Percentiles rank a stretch among this genome's conserved stretches.
Evolutionary conservation across 2,329 filamentous ascomycete genomes (phyloP).

Genomic region (Chaetomium sp.): DNA sequence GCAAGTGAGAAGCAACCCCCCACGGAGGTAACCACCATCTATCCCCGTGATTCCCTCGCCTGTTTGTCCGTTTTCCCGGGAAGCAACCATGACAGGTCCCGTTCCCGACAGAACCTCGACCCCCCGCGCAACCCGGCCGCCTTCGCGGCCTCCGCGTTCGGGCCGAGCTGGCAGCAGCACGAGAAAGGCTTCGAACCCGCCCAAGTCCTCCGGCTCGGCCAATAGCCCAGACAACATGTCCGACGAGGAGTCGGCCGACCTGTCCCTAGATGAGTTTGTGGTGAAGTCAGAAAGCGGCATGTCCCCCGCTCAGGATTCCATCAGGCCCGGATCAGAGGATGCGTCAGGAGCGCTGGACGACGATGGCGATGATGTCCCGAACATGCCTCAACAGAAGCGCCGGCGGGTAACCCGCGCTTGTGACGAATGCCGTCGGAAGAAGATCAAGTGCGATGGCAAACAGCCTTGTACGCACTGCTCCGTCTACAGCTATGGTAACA

Average conservation of each 20-base stretch:
- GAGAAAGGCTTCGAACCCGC: conserved; percentile 14
- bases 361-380: conserved; percentile 24
- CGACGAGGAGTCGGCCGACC: conserved; percentile 35
- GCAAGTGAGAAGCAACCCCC: neutral
- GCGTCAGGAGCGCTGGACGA: conserved; percentile 17
- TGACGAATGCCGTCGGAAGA: conserved; percentile 77
- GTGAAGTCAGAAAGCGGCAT: conserved; percentile 39
- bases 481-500: conserved; percentile 90
- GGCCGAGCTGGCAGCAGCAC: conserved; percentile 16
- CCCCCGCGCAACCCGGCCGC: conserved; percentile 17
- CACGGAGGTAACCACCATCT: neutral
- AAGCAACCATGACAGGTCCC: conserved; percentile 15
- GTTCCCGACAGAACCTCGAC: conserved; percentile 6
- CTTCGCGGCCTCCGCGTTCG: conserved; percentile 18
- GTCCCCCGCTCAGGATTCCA: conserved; percentile 27
- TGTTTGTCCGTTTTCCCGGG: neutral
- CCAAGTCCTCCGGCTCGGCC: conserved; percentile 18
- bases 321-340: conserved; percentile 35
- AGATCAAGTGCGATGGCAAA: conserved; percentile 83
- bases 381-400: conserved; percentile 64
- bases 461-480: conserved; percentile 93
- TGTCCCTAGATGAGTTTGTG: conserved; percentile 22
- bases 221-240: conserved; percentile 38
- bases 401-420: conserved; percentile 74
- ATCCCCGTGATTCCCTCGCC: conserved; percentile 2